Evolutionary conservation across 192 early-diverging fungal species (phyloP), one percentile per base, ranked within the genome.

Genomic region (Backusella sp.): DNA sequence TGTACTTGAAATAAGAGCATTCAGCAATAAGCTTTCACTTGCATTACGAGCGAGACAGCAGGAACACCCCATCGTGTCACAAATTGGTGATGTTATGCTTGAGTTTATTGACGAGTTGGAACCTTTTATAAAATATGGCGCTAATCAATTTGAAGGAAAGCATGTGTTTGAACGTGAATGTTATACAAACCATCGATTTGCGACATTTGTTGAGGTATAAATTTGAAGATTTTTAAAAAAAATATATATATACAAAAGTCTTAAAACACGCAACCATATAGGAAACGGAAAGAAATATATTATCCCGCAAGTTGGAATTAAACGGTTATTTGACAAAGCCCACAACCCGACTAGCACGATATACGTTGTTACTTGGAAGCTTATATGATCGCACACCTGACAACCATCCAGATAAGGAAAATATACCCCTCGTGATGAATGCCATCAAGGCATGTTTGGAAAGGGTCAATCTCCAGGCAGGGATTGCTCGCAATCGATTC

Each of bases 321-420:
- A 92, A 96, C 81, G 93, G 92, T 70, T 98, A 96, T 82, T 80
- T 98, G 59, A 92, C 90, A 5, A 88, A 94, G 21, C 97, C 97
- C 7, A 93, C 93, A 0, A 93, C 95, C 15, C 88, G 95, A 19
- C 78, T 97, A 59, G 95, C 92, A 6, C 86, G 94, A 46, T 99
- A 97, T 74, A 91, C 91, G 8, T 83, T 99, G 21, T 81, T 99
- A 39, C 84, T 99, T 23, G 86, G 89, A 49, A 93, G 89, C 0
- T 88, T 96, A 69, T 84, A 95, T 7, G 93, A 96, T 73, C 86
- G 90, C 69, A 94, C 96, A 32, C 88, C 93, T 4, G 86, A 87
- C 21, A 88, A 88, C 35, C 91, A 95, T 73, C 92, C 95, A 2
- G 97, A 98, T 73, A 84, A 87, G 56, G 86, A 83, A 42, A 81